These are phyloP conservation scores for Cutaneotrichosporon cyanovorans DNA, from an alignment of 1,284 basidiomycete species.

Conservation along the genomic window DNA sequence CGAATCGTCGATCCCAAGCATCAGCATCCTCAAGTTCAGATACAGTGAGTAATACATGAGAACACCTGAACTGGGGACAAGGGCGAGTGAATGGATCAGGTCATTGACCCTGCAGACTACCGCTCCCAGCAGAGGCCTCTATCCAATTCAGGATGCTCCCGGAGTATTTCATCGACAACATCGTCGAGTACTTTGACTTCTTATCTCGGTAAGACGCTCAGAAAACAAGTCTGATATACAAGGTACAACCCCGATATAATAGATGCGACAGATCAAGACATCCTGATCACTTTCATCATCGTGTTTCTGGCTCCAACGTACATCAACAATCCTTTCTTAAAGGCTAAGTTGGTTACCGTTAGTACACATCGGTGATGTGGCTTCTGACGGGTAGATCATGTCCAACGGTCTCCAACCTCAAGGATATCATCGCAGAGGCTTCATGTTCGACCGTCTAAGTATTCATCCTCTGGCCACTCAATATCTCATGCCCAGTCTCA, in stretches of 20 bases:
- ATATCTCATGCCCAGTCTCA: conserved; percentile 83
- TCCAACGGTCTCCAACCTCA: conserved; percentile 74
- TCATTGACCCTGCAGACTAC: conserved; percentile 68
- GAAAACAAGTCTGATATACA: neutral
- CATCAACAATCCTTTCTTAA: conserved; percentile 97
- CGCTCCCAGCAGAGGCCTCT: conserved; percentile 77
- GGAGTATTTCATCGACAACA: conserved; percentile 90
- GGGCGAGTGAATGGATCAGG: too few species aligned
- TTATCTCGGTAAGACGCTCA: conserved; percentile 59
- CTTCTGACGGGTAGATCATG: conserved; percentile 55
- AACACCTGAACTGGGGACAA: too few species aligned
- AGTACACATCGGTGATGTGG: conserved; percentile 16
- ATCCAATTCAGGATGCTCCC: conserved; percentile 80
- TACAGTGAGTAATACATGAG: conserved; percentile 64
- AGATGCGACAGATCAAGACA: conserved; percentile 71
- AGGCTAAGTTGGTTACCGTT: conserved; percentile 94
- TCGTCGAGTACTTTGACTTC: conserved; percentile 82
- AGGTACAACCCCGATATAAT: conserved; percentile 74
- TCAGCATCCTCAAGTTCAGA: conserved; percentile 62
- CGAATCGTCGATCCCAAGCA: conserved; percentile 81
- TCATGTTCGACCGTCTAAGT: conserved; percentile 75
- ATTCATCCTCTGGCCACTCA: conserved; percentile 75
- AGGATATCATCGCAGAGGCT: conserved; percentile 65
- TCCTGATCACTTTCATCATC: conserved; percentile 80
- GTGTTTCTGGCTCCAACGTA: conserved; percentile 93